Evolutionary conservation across 2,329 filamentous ascomycete genomes (phyloP), one percentile per base, ranked within the genome.

Genomic region (Piedraia hortae): DNA sequence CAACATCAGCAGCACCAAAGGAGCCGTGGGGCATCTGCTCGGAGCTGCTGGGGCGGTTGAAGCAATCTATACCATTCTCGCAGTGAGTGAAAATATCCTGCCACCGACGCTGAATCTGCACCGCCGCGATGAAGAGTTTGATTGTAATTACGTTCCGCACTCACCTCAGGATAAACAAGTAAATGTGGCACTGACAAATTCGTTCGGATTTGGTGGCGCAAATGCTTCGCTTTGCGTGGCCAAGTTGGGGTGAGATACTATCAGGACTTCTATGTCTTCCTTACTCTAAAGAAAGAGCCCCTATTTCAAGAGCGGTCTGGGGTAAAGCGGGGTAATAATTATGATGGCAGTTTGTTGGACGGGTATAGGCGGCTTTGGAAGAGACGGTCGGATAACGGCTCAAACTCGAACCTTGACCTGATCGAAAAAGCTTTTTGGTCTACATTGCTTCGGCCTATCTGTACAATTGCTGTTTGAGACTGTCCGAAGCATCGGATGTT

Each of bases 151-250:
- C 43, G 66, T 90, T 3, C 62, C 78, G 0, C 53, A 64, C 3
- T 39, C 52, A 20, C 57, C 77, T 1, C 80, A 91, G 44, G 45
- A 70, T 23, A 66, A 62, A 31, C 41, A 53, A 2, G 62, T 93
- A 6, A 50, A 63, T 26, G 68, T 82, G 11, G 74, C 73, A 4
- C 36, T 97, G 26, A 85, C 75, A 3, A 97, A 97, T 39, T 93
- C 82, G 42, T 97, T 97, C 48, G 85, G 85, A 0, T 97, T 97
- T 49, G 85, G 85, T 6, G 85, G 85, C 9, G 93, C 82, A 1
- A 97, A 97, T 48, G 80, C 82, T 18, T 78, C 66, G 24, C 50
- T 97, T 16, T 78, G 78, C 23, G 82, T 93, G 36, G 57, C 57
- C 5, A 56, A 50, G 23, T 34, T 32, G 19, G 24, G 21, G 12